Conservation (phyloP, 768 basidiomycete species). For the Paxillus ammoniavirescens region DNA sequence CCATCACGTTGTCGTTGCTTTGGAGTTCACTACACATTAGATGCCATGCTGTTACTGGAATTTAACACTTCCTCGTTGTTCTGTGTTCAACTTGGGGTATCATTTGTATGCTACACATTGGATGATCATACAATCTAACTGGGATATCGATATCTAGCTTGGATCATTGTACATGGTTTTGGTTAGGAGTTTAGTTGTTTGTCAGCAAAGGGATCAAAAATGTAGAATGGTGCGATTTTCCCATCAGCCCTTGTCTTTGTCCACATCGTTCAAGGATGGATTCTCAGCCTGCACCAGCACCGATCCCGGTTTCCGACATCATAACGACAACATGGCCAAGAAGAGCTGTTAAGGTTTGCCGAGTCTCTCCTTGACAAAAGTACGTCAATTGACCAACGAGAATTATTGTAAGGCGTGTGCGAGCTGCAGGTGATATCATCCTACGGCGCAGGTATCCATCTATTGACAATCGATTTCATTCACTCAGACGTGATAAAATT, state of each 20-base stretch:
- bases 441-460: neutral
- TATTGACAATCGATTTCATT: constrained; percentile 1
- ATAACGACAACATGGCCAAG: constrained; percentile 47
- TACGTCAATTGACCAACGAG: constrained; percentile 11
- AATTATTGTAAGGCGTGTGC: constrained; percentile 48
- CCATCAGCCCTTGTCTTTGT: constrained; percentile 25
- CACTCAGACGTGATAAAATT: constrained; percentile 55
- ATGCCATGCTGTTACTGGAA: neutral
- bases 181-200: neutral
- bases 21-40: neutral
- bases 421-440: constrained; percentile 46
- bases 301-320: constrained; percentile 53
- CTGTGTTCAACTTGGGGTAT: constrained; percentile 7
- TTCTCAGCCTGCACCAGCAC: constrained; percentile 34
- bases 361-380: constrained; percentile 4
- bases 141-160: neutral
- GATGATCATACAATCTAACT: neutral
- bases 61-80: constrained; percentile 5
- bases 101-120: neutral
- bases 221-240: constrained; percentile 29
- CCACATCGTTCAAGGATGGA: constrained; percentile 30
- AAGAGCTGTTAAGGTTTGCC: constrained; percentile 49
- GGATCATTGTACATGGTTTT: too few relatives aligned
- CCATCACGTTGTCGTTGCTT: neutral
- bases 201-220: neutral